Evolutionary conservation across 2,329 filamentous ascomycete genomes (phyloP).

Genomic region (Leptographium lundbergii): DNA sequence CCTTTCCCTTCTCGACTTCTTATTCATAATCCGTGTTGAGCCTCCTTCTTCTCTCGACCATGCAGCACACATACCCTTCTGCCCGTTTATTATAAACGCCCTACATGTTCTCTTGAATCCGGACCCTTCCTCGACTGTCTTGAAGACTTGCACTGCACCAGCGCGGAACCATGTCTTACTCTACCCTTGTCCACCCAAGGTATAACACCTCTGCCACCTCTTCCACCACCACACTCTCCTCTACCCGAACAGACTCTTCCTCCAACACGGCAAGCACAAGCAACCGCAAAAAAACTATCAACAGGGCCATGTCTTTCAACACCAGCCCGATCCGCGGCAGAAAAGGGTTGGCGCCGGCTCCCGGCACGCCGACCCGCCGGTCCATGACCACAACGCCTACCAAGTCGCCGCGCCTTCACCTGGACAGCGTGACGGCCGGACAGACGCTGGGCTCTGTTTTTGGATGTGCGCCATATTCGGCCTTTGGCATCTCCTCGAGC

Average conservation of each 20-base stretch:
- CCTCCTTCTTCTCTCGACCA: conserved; percentile 4
- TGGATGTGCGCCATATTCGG: conserved; percentile 33
- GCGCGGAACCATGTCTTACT: neutral
- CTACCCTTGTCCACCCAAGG: neutral
- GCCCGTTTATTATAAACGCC: conserved; percentile 4
- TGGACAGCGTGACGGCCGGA: conserved; percentile 28
- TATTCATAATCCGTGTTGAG: neutral
- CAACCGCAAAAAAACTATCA: neutral
- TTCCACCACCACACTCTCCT: conserved; percentile 1
- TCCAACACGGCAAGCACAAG: neutral
- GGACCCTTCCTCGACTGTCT: neutral
- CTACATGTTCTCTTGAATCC: neutral
- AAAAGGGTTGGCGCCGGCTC: neutral
- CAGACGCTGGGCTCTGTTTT: conserved; percentile 25
- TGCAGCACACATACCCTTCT: conserved; percentile 4
- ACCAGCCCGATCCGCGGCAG: neutral
- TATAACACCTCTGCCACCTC: conserved; percentile 1
- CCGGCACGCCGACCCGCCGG: neutral
- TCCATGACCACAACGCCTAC: neutral
- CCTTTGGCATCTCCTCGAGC: conserved; percentile 42
- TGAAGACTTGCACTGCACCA: neutral
- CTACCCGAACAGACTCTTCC: neutral
- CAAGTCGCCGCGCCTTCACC: neutral
- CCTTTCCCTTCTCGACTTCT: neutral
- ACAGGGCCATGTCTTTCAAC: conserved; percentile 1